phyloP scores from a whole-genome alignment of 2,329 filamentous ascomycete species.

The Pestalotiopsis sp. region DNA sequence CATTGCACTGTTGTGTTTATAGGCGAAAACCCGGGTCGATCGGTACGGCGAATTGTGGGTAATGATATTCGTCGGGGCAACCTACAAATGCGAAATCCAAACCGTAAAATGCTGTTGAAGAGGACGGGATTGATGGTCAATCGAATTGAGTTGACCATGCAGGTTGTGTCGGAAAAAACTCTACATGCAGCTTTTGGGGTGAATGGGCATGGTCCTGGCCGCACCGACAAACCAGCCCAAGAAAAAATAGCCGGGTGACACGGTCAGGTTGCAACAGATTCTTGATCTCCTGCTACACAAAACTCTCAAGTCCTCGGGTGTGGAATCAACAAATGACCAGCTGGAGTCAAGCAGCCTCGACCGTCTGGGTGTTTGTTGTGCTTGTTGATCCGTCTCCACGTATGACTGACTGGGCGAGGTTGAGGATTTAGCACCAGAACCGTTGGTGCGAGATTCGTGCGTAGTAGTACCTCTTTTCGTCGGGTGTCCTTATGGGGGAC shows the following conservation, averaged over 20 bases:
- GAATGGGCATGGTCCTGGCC: neutral
- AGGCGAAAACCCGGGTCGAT: neutral
- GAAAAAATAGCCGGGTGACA: neutral
- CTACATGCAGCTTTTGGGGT: neutral
- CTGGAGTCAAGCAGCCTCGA: neutral
- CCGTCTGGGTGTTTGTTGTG: neutral
- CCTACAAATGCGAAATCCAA: neutral
- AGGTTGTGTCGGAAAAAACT: neutral
- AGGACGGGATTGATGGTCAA: neutral
- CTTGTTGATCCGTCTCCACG: neutral
- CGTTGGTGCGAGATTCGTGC: neutral
- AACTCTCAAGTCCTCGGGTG: neutral
- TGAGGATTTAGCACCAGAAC: neutral
- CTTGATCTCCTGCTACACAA: neutral
- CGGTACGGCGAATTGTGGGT: neutral
- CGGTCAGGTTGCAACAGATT: neutral
- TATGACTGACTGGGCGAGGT: neutral
- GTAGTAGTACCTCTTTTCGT: neutral
- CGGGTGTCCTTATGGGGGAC: neutral
- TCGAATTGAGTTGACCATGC: neutral
- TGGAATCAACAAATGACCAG: neutral
- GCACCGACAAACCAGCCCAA: neutral
- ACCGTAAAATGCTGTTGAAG: neutral
- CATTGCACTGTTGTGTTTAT: neutral
- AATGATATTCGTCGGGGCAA: neutral